Base-by-base conservation (phyloP, 1,139 yeast genomes). In the Hyphopichia khmerensis region DNA sequence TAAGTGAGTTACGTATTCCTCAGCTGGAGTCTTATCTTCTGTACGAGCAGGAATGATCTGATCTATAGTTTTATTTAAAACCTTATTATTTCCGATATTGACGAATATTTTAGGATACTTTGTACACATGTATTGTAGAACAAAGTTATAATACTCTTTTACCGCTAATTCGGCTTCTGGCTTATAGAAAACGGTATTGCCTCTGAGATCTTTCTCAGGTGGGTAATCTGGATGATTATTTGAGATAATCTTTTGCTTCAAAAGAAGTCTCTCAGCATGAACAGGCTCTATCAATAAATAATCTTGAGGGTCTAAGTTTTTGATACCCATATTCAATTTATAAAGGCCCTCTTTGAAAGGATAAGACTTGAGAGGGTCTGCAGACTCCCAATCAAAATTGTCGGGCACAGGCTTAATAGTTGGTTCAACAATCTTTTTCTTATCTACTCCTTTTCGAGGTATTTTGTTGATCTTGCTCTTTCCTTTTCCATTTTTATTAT, bases 211-310 rank as follows among this genome's bases (percentile, higher is more conserved):
- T 40, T 60, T 61, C 8, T 48, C 60, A 7, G 47, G 35, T 1
- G 62, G 64, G 46, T 59, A 77, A 17, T 47, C 72, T 0, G 77
- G 75, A 43, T 74, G 69, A 8, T 56, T 48, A 40, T 70, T 71
- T 5, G 70, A 64, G 21, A 67, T 51, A 15, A 81, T 62, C 24
- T 62, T 58, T 2, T 55, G 56, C 51, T 84, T 78, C 35, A 69
- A 57, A 9, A 68, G 67, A 4, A 83, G 69, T 17, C 71, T 62
- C 5, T 65, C 55, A 46, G 67, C 56, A 53, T 86, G 86, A 0
- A 84, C 76, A 39, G 84, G 69, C 47, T 87, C 96, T n/a, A 87
- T 56, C 40, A 81, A 65, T 26, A 87, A 64, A 83, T 87, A 82
- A 42, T 86, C 89, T 41, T 77, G 75, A 6, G 77, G 72, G 27